Base-by-base conservation (phyloP, 495 filamentous ascomycete genomes). In the Tirmania nivea region DNA sequence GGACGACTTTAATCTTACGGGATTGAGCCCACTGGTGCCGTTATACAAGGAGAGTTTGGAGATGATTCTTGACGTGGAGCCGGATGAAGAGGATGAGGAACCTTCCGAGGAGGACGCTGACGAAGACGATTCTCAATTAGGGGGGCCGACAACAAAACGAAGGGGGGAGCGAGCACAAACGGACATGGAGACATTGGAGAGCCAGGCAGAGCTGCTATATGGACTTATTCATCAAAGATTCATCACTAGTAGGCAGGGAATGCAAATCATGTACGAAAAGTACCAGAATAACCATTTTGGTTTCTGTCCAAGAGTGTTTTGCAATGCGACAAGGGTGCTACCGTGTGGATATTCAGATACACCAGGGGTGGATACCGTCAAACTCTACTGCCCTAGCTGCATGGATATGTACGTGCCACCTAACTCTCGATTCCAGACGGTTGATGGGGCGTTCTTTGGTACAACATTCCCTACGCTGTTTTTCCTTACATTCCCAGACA, bases 61-160 rank as follows among this genome's bases (percentile, higher is more conserved):
- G 75, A 96, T 97, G 90, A 96, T 97, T 57, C 75, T 97, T 39
- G 90, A 97, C 59, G 92, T 97, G 49, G 90, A 97, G 62, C 89
- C 90, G 12, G 86, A 93, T 16, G 84, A 87, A 25, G 85, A 88
- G 42, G 83, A 88, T 14, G 84, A 92, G 4, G 77, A 74, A 11
- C 80, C 84, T 0, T 79, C 82, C 12, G 78, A 80, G 25, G 85
- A 93, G 3, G 83, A 88, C 53, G 75, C 78, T 34, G 73, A 78
- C 50, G 76, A 83, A 49, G 80, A 77, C 2, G 78, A 83, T 56
- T 64, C 62, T 6, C 73, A 75, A 36, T 71, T 77, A 4, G 60
- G 65, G 11, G 73, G 69, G 3, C 71, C 79, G 57, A 67, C 78
- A 59, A 73, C 74, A 53, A 79, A 86, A 57, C 75, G 89, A 42